phyloP scores from a whole-genome alignment of 1,284 basidiomycete species.

The Fomitopsis schrenkii region DNA sequence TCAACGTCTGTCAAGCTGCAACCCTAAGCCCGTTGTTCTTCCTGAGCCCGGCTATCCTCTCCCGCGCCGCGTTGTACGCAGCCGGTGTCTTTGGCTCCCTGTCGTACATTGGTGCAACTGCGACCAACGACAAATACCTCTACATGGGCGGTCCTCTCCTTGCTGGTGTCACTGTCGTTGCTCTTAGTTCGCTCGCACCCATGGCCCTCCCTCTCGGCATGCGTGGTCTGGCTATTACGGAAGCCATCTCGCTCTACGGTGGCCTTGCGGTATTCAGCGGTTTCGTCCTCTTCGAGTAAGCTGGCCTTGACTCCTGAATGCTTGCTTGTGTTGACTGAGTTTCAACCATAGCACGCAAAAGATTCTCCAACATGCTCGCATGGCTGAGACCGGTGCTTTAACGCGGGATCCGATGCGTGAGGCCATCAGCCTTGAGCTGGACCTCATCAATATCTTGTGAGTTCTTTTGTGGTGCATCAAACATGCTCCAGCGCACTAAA shows the following conservation, averaged over 20 bases:
- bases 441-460: constrained; percentile 87
- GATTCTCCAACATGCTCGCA: constrained; percentile 73
- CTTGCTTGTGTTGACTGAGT: background rate
- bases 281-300: constrained; percentile 84
- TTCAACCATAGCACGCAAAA: constrained; percentile 61
- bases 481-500: constrained; percentile 6
- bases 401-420: constrained; percentile 77
- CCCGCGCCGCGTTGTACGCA: constrained; percentile 89
- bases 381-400: constrained; percentile 67
- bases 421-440: constrained; percentile 76
- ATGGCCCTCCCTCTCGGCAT: constrained; percentile 82
- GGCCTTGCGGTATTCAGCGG: constrained; percentile 86
- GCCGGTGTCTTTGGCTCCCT: constrained; percentile 81
- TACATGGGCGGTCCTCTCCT: constrained; percentile 83
- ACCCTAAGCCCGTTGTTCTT: constrained; percentile 84
- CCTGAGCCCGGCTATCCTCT: constrained; percentile 80
- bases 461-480: constrained; percentile 19
- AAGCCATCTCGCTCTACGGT: constrained; percentile 80
- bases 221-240: constrained; percentile 72
- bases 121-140: constrained; percentile 81
- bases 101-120: constrained; percentile 87
- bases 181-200: constrained; percentile 81
- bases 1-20: constrained; percentile 84
- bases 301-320: background rate
- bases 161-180: constrained; percentile 84